Base-by-base conservation (phyloP, 805 yeast species). In the Wickerhamiella lipophila region DNA sequence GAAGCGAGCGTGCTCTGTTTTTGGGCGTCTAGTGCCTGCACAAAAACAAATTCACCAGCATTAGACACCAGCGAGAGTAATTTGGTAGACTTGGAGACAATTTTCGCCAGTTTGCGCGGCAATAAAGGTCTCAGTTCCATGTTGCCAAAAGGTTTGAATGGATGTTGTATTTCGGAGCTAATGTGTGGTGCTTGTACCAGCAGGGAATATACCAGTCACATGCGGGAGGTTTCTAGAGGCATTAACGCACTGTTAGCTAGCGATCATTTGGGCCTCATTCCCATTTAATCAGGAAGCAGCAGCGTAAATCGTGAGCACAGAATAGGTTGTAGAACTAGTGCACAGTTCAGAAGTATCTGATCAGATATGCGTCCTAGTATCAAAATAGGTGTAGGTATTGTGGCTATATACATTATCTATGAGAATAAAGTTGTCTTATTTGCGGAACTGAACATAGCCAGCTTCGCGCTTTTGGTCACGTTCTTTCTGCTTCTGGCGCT, bases 401-500 rank as follows among this genome's bases (percentile, higher is more conserved):
- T 16, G 18, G n/a, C n/a, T 40, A 25, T 40, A 23, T 25, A 40
- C 30, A 40, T 19, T 9, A 19, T n/a, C n/a, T n/a, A n/a, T n/a
- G n/a, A n/a, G n/a, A n/a, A n/a, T n/a, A n/a, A n/a, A n/a, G n/a
- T n/a, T n/a, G n/a, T n/a, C n/a, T n/a, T 23, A 47, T 19, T 49
- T 42, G 26, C 49, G 48, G 50, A 55, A 19, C 53, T 58, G 56
- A 19, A 54, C 51, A 48, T 53, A 58, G 35, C 51, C 52, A 40
- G 51, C 52, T 39, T 52, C 50, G 29, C 50, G 52, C 27, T 52
- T 55, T 11, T 50, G 47, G 41, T 49, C 52, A 16, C 50, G 51
- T 25, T 49, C 55, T 13, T 48, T 44, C 42, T 51, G 56, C 41
- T 56, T 59, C 25, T 47, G 49, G 53, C 57, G 52, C 21, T 54